Evolutionary conservation across 306 rosid genomes (phyloP).

Genomic region (Nissolia schottii): DNA sequence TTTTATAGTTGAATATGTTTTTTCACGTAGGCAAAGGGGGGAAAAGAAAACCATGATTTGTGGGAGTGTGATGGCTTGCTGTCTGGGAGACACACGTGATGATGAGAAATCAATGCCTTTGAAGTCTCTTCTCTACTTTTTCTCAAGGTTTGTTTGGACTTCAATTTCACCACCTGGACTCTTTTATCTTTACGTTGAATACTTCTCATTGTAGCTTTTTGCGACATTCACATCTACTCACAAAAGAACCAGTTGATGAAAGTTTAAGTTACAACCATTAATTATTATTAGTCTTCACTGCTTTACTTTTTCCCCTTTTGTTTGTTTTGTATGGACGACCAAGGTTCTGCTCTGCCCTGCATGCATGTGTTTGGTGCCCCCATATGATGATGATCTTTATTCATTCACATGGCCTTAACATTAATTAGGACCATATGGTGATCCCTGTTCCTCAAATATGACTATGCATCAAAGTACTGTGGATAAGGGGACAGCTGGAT

Average conservation of each 20-base stretch:
- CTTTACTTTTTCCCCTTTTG: background rate
- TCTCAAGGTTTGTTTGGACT: conserved; percentile 34
- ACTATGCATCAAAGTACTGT: background rate
- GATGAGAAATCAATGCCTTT: conserved; percentile 33
- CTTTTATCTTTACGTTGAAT: conserved; percentile 31
- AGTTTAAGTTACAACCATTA: conserved; percentile 22
- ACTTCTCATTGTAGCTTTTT: background rate
- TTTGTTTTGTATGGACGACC: background rate
- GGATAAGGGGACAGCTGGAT: background rate
- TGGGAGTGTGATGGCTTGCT: conserved; percentile 48
- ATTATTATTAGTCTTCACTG: background rate
- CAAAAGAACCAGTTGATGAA: conserved; percentile 17
- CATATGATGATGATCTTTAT: conserved; percentile 13
- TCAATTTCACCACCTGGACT: conserved; percentile 21
- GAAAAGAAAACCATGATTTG: conserved; percentile 17
- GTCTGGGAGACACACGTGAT: conserved; percentile 60
- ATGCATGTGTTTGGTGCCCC: conserved; percentile 26
- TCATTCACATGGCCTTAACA: background rate
- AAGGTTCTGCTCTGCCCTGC: conserved; percentile 16
- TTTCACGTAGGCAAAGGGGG: conserved; percentile 27
- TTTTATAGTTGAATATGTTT: conserved; percentile 28
- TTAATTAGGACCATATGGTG: background rate
- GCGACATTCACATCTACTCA: background rate
- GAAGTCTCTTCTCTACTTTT: conserved; percentile 37
- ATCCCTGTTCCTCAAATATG: background rate